Base-by-base conservation (phyloP, 2,329 filamentous ascomycete genomes). In the Trichothecium roseum region DNA sequence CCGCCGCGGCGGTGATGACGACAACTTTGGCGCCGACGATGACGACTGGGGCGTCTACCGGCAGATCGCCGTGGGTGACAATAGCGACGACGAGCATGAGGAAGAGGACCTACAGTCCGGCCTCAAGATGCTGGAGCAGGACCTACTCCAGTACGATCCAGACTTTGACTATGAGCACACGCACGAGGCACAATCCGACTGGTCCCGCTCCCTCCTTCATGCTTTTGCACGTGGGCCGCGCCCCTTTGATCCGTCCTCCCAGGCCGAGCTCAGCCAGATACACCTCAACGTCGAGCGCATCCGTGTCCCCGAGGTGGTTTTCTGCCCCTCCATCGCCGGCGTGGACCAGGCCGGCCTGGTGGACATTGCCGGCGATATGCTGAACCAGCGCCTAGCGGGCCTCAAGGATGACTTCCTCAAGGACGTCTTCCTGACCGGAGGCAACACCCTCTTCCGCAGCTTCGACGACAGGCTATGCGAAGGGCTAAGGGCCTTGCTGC, bases 1-100 rank as follows among this genome's bases (percentile, higher is more conserved):
- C 38, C 71, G 86, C 12, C 78, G 88, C 14, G 87, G 86, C 7
- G 84, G 81, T 4, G 89, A 96, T 53, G 91, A 98, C 49, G 91
- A 98, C 54, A 87, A 85, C 40, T 98, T 98, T 53, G 91, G 91
- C 38, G 88, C 88, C 34, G 89, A 98, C 56, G 91, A 98, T 52
- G 88, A 93, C 38, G 91, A 98, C 57, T 98, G 91, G 91, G 86
- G 86, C 39, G 86, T 98, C 12, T 98, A 98, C 59, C 81, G 91
- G 36, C 85, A 85, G 28, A 93, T 96, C 38, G 84, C 86, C 2
- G 86, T 84, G 1, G 87, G 86, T 34, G 81, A 83, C 7, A 71
- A 70, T 46, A 85, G 82, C 51, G 85, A 91, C 42, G 88, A 95
- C 45, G 84, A 89, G 49, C 87, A 94, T 34, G 88, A 94, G 53